Evolutionary conservation across 2,329 filamentous ascomycete genomes (phyloP), one percentile per base, ranked within the genome.

Genomic region (Rhynchosporium graminicola): DNA sequence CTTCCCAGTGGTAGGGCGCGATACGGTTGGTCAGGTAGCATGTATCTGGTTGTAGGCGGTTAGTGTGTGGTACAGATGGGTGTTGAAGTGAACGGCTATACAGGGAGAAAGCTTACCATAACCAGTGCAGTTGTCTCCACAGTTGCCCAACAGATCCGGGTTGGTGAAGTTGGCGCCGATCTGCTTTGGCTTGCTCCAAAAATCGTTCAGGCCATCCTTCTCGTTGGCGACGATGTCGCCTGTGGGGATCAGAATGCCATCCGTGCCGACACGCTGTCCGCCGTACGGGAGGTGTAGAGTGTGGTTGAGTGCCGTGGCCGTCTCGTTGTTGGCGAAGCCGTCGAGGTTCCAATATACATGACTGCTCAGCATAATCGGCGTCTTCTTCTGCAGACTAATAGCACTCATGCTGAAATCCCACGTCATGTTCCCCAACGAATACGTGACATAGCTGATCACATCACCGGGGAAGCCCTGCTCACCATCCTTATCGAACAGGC

Each of bases 341-440:
- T 93, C 90, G 50, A 94, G 80, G 74, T 93, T 93, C 90, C 90
- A 94, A 80, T 94, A 94, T 7, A 80, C 79, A 72, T 85, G 83
- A 15, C 82, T 83, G 73, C 83, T 90, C 62, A 94, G 81, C 90
- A 94, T 93, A 74, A 94, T 91, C 55, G 90, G 90, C 5, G 90
- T 93, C 77, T 87, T 88, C 77, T 90, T 85, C 36, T 87, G 90
- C 8, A 87, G 86, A 3, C 89, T 80, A 60, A 89, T 75, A 46
- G 89, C 90, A 13, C 87, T 78, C 80, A 93, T 91, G 76, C 85
- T 87, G 70, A 92, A 80, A 71, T 90, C 82, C 88, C 89, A 63
- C 2, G 54, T 61, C 78, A 33, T 79, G 33, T 86, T 83, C 3
- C 80, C 80, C 57, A 93, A 74, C 0, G 87, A 87, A 76, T 93